Evolutionary conservation across 78 protist species (phyloP).

Genomic region (Dictyostelium intermedium): DNA sequence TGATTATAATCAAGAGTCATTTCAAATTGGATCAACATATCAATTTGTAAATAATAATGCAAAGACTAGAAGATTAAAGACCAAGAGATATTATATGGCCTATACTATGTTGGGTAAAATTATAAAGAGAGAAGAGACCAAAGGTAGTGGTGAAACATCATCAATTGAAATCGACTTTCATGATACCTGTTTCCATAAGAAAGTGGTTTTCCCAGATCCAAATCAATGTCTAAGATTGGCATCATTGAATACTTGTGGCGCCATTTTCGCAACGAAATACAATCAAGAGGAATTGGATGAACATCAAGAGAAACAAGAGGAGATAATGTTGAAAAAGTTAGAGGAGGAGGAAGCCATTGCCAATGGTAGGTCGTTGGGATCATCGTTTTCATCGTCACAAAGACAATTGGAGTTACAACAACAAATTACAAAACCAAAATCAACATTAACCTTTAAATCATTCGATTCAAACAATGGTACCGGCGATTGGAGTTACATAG

Average conservation of each 20-base stretch:
- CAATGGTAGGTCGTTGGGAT: not conserved
- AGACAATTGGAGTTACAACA: not conserved
- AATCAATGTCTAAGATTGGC: not conserved
- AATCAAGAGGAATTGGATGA: not conserved
- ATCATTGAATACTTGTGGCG: slow-evolving; percentile 30
- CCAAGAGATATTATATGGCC: slow-evolving; percentile 41
- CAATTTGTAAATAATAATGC: not conserved
- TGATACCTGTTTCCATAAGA: slow-evolving; percentile 15
- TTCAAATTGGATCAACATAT: slow-evolving; percentile 57
- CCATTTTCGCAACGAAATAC: slow-evolving; percentile 13
- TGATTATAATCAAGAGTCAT: slow-evolving; percentile 20
- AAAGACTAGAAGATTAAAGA: not conserved
- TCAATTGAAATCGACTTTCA: slow-evolving; percentile 59
- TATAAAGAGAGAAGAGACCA: slow-evolving; percentile 38
- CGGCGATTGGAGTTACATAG: not conserved
- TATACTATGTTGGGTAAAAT: slow-evolving; percentile 58
- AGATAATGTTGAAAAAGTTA: not conserved
- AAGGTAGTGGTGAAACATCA: not conserved
- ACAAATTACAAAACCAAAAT: not conserved
- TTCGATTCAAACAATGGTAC: not conserved
- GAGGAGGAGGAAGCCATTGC: not conserved
- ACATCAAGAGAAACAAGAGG: not conserved
- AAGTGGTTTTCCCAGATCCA: slow-evolving; percentile 28
- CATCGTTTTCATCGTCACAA: not conserved
- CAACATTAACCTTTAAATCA: slow-evolving; percentile 20